Percentiles rank a stretch among this genome's conserved stretches.
Evolutionary conservation across 139 green algal genomes (phyloP).

Genomic region (Chlorokybus atmophyticus): DNA sequence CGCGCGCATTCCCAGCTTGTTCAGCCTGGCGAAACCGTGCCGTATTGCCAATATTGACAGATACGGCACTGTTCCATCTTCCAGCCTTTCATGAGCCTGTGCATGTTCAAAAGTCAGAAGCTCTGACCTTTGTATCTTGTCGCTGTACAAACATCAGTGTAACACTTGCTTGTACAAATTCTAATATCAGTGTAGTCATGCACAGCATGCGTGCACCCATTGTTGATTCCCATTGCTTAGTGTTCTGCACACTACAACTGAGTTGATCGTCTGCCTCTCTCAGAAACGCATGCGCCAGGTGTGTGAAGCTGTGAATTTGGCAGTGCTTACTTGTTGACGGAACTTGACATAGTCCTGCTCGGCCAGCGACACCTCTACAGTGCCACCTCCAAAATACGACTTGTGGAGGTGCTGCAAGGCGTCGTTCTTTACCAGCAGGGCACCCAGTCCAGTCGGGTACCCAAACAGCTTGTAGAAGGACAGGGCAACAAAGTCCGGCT

Average conservation of each 20-base stretch:
- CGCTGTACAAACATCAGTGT: too few species aligned
- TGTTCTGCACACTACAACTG: too few species aligned
- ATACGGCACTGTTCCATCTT: conserved; percentile 75
- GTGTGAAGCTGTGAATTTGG: too few species aligned
- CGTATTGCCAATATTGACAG: conserved; percentile 43
- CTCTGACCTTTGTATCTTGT: too few species aligned
- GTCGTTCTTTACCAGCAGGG: conserved; percentile 52
- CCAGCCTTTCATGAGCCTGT: conserved; percentile 40
- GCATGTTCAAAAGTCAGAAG: too few species aligned
- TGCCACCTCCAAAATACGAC: conserved; percentile 66
- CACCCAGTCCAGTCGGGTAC: conserved; percentile 63
- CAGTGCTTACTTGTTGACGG: background rate
- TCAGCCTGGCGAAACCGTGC: conserved; percentile 10
- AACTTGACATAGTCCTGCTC: conserved; percentile 18
- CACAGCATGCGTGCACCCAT: too few species aligned
- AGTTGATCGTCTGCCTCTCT: too few species aligned
- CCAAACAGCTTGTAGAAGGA: conserved; percentile 86
- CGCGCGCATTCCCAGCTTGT: conserved; percentile 1
- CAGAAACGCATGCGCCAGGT: too few species aligned
- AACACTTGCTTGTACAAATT: too few species aligned
- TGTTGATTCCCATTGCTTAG: too few species aligned
- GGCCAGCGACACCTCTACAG: conserved; percentile 11
- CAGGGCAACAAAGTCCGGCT: conserved; percentile 68
- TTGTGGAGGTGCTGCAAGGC: conserved; percentile 30
- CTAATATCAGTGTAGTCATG: too few species aligned